Percentiles rank a stretch among this genome's conserved stretches.
Conservation (phyloP, 495 filamentous ascomycete genomes). For the Lophiotrema nucula region DNA sequence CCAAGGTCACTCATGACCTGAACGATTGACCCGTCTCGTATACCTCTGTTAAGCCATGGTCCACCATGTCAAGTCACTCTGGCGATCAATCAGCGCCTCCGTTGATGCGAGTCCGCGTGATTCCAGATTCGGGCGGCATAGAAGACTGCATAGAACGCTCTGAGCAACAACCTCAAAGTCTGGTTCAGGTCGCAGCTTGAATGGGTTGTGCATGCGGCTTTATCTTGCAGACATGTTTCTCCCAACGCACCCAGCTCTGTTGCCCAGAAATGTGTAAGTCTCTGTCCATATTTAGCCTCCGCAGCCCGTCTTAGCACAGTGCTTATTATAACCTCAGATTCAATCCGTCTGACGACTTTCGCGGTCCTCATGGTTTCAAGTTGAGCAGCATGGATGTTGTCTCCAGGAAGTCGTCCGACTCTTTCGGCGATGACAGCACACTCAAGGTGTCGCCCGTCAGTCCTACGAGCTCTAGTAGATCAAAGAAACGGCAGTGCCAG, state of each 20-base stretch:
- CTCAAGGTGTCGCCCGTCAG: not conserved
- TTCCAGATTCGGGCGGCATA: not conserved
- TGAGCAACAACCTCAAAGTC: not conserved
- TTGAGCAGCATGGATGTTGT: constrained; percentile 17
- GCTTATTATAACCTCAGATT: constrained; percentile 17
- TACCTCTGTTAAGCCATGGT: not conserved
- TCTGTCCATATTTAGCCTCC: constrained; percentile 19
- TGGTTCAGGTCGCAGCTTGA: not conserved
- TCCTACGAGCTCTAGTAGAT: not conserved
- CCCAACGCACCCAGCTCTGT: not conserved
- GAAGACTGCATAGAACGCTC: constrained; percentile 1
- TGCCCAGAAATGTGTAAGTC: constrained; percentile 4
- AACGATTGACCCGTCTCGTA: not conserved
- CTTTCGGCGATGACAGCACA: constrained; percentile 7
- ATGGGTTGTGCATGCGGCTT: not conserved
- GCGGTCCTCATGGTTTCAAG: constrained; percentile 21
- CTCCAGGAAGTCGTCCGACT: constrained; percentile 8
- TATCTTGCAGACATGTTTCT: constrained; percentile 12
- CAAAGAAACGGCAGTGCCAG: constrained; percentile 1
- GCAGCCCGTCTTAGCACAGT: constrained; percentile 1
- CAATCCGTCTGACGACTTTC: constrained; percentile 5
- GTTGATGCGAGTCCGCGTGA: not conserved
- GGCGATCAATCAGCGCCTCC: constrained; percentile 6
- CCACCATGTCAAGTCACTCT: constrained; percentile 1
- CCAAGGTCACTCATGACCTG: not conserved